Base-by-base conservation (phyloP, 2,329 filamentous ascomycete genomes). In the Sclerotinia spermophila region DNA sequence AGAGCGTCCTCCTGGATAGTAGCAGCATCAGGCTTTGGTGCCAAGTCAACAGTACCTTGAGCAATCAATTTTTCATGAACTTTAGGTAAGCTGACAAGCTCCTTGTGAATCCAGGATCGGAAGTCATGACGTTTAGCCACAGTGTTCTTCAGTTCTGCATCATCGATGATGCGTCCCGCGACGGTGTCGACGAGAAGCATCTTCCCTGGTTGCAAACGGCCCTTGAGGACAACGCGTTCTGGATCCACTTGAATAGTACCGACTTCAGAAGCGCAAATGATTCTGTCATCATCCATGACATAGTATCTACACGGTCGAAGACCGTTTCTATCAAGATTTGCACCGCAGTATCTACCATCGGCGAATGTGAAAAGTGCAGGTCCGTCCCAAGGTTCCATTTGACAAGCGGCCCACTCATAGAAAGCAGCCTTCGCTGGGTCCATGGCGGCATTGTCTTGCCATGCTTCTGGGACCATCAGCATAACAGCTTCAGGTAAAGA, bases 361-460 rank as follows among this genome's bases (percentile, higher is more conserved):
- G 95, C 93, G 82, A 98, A 98, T 10, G 94, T 97, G 85, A 98
- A 98, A 44, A 98, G 88, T 70, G 95, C 95, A 45, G 95, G 95
- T 27, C 95, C 95, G 82, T 98, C 95, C 95, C 95, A 98, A 24
- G 95, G 94, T 84, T 98, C 95, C 95, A 98, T 98, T 85, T 97
- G 92, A 82, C 95, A 98, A 75, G 94, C 94, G 78, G 95, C 95
- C 94, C 95, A 98, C 81, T 98, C 94, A 83, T 98, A 98, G 83
- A 97, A 98, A 67, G 95, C 95, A 71, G 94, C 92, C 84, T 98
- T 98, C 79, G 93, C 92, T 70, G 94, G 93, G 78, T 97, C 94
- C 91, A 98, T 97, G 72, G 89, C 85, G 51, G 89, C 85, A 81
- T 97, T 97, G 73, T 94, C 95, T 82, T 98, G 94, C 95, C 95